Evolutionary conservation across 805 yeast species (phyloP), one percentile per base, ranked within the genome.

Genomic region (Candida oleophila): DNA sequence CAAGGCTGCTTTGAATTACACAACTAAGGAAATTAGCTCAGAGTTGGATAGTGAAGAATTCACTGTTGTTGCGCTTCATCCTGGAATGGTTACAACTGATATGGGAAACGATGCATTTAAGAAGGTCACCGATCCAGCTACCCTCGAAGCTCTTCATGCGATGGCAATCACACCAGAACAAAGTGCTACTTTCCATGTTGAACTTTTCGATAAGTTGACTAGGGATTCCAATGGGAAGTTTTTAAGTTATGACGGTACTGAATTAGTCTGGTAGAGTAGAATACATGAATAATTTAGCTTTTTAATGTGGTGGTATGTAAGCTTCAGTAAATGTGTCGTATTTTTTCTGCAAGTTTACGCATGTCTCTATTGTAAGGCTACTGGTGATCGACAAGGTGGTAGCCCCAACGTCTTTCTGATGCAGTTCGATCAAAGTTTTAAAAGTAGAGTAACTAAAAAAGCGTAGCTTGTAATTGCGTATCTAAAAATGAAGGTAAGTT

Each of bases 1-100:
- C 7, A 71, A 72, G 49, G 66, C 70, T 3, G 71, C 69, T 1
- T 42, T 67, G 18, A 69, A 68, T 53, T 64, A 55, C 51, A 46
- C 62, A 12, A 54, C 54, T 12, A 57, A 50, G 37, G 57, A 59
- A 19, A 34, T 70, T 34, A 50, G 63, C 35, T 14, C 20, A 30
- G 72, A 69, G 44, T 43, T 60, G 32, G 47, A 19, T 1, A 30
- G 32, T 22, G 59, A 62, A 33, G 63, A 57, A 1, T 65, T 60
- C 47, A 60, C 54, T 12, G 57, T 64, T 37, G 50, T 66, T 16
- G 51, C 69, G 9, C 14, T 69, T n/a, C 70, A 68, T 44, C 78
- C 78, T 0, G 76, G 77, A 34, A 30, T 60, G 9, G 74, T 72
- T 12, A 16, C 44, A 12, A 66, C 70, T 32, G 75, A 71, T 40